Conservation (phyloP, 768 basidiomycete species). For the Termitomyces eurrhizus region DNA sequence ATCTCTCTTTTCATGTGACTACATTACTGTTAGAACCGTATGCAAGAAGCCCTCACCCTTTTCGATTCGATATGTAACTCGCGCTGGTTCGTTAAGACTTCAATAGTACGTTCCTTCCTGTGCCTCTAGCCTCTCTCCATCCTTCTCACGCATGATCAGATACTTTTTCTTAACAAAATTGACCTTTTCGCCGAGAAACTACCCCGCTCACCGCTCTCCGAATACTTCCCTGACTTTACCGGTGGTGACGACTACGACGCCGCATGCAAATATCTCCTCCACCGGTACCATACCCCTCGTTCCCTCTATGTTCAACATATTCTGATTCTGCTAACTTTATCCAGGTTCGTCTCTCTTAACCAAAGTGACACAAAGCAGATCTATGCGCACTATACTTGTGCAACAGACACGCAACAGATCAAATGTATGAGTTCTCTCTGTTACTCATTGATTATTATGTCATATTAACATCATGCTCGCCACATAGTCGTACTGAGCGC, state of each 20-base stretch:
- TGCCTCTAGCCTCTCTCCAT: background rate
- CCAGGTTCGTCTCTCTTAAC: slow-evolving; percentile 79
- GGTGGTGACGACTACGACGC: slow-evolving; percentile 88
- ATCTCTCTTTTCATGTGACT: slow-evolving; percentile 1
- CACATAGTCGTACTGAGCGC: slow-evolving; percentile 70
- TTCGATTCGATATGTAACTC: slow-evolving; percentile 99
- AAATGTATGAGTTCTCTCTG: slow-evolving; percentile 55
- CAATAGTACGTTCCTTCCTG: slow-evolving; percentile 59
- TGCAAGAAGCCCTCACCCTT: slow-evolving; percentile 94
- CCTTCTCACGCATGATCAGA: slow-evolving; percentile 42
- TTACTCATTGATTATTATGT: background rate
- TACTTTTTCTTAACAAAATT: slow-evolving; percentile 95
- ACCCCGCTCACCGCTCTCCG: slow-evolving; percentile 72
- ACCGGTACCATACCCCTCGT: slow-evolving; percentile 32
- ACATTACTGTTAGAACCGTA: slow-evolving; percentile 70
- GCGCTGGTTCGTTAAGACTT: slow-evolving; percentile 94
- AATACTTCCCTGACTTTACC: slow-evolving; percentile 90
- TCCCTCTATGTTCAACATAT: background rate
- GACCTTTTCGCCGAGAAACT: slow-evolving; percentile 95
- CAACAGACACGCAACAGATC: slow-evolving; percentile 91
- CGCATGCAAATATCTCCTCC: slow-evolving; percentile 73
- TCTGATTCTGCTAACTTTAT: background rate
- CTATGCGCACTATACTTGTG: slow-evolving; percentile 90
- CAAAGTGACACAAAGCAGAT: slow-evolving; percentile 89
- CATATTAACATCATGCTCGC: background rate